Conservation (phyloP, 2,329 filamentous ascomycete genomes). For the Lachnellula suecica region DNA sequence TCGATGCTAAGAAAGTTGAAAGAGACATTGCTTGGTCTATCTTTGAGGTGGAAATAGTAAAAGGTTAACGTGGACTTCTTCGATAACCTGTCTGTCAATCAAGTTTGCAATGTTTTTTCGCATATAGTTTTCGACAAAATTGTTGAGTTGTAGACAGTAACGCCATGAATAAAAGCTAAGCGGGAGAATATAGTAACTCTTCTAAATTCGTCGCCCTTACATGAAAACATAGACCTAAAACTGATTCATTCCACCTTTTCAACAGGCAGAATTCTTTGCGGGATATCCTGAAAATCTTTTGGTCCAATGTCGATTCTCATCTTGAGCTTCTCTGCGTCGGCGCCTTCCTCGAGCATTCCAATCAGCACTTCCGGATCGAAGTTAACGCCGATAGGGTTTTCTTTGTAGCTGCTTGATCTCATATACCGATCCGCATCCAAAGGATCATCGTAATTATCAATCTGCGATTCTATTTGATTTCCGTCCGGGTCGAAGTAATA, state of each 20-base stretch:
- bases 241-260: neutral
- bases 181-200: too few species aligned
- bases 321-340: conserved; percentile 3
- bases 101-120: too few species aligned
- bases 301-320: neutral
- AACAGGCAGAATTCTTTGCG: neutral
- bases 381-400: conserved; percentile 45
- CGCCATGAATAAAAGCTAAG: too few species aligned
- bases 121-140: too few species aligned
- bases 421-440: conserved; percentile 42
- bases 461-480: conserved; percentile 46
- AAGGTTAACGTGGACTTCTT: too few species aligned
- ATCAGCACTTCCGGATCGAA: conserved; percentile 42
- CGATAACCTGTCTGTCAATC: too few species aligned
- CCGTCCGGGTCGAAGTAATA: conserved; percentile 51
- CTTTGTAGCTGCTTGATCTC: conserved; percentile 32
- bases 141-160: too few species aligned
- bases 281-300: neutral
- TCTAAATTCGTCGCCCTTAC: too few species aligned
- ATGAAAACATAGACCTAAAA: too few species aligned
- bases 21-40: too few species aligned
- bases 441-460: conserved; percentile 40
- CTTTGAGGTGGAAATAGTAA: too few species aligned
- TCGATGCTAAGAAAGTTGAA: too few species aligned
- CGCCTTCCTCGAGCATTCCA: neutral